Base-by-base conservation (phyloP, 495 filamentous ascomycete genomes). In the Lasiosphaeria miniovina region DNA sequence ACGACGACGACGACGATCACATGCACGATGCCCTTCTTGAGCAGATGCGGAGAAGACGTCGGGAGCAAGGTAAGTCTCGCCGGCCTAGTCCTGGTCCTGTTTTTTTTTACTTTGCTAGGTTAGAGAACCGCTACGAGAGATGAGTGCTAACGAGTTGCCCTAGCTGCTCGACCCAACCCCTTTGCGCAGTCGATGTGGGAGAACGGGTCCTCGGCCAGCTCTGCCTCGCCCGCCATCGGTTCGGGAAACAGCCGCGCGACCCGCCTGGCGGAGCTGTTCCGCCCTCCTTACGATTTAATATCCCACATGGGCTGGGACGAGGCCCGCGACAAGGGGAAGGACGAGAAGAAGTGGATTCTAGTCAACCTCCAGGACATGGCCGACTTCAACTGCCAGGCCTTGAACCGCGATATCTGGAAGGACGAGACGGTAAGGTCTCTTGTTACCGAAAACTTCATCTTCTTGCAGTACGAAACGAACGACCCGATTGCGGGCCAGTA, bases 351-450 rank as follows among this genome's bases (percentile, higher is more conserved):
- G 70, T 98, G 94, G 94, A 81, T 98, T 12, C 68, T 98, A 53
- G 90, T 97, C 63, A 96, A 98, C 68, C 86, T 98, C 5, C 94
- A 98, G 75, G 93, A 98, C 70, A 81, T 87, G 38, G 87, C 90
- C 4, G 82, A 96, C 46, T 98, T 98, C 66, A 86, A 93, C 70
- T 98, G 94, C 68, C 95, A 98, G 68, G 77, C 88, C 3, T 78
- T 98, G 12, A 98, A 98, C 68, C 84, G 94, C 31, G 94, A 98
- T 68, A 83, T 97, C 50, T 98, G 94, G 94, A 98, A 97, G 72
- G 85, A 93, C 61, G 65, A 81, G 54, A 79, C 84, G 8, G 85
- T 98, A 55, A 82, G 81, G 66, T 86, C 89, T 12, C 88, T 96
- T 1, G 79, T 98, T 43, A 84, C 82, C 71, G 91, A 96, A 68